Evolutionary conservation across 805 yeast species (phyloP), one percentile per base, ranked within the genome.

Genomic region (Candida dendrica): DNA sequence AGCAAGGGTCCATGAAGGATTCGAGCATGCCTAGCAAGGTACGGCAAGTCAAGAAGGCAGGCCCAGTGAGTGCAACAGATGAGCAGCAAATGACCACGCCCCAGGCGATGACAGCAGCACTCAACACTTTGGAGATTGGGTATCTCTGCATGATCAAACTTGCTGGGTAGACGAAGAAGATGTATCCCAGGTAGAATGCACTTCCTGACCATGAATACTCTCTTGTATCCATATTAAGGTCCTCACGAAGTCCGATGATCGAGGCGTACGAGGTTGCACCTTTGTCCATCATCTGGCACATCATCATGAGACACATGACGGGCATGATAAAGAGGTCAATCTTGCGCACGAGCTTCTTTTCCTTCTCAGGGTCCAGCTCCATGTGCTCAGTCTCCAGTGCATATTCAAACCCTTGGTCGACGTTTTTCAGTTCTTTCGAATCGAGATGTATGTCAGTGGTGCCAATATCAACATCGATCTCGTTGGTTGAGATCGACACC

Each of bases 281-380:
- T 43, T 67, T 66, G 47, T 65, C 71, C 70, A 66, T 64, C 41
- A 60, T 53, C 46, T 65, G 69, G 29, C 55, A 49, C 18, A 64
- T 53, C 54, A 58, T 61, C 18, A 65, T 44, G 15, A 52, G 34
- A 39, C 59, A 52, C 44, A 69, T 57, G 30, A 67, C 36, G 3
- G 74, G 71, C 47, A 65, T 43, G 14, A 68, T 43, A 41, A 41
- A 55, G 35, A 48, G 41, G 48, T 68, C 72, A 37, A 65, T 59
- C 39, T 67, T 69, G 18, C 67, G 45, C 15, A 65, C 48, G 27
- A 65, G 48, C 36, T 52, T 50, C 31, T 55, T 50, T 15, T 36
- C 33, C 27, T 9, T 13, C 6, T 4, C 33, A 3, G 38, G 38
- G 13, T 27, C 30, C 13, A 27, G 30, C n/a, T 27, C 30, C 30